A percentile compares a stretch with the other conserved stretches of the same genome.
Evolutionary conservation across 371 early-diverging fungal genomes (phyloP).

Genomic region (Basidiobolus meristosporus): DNA sequence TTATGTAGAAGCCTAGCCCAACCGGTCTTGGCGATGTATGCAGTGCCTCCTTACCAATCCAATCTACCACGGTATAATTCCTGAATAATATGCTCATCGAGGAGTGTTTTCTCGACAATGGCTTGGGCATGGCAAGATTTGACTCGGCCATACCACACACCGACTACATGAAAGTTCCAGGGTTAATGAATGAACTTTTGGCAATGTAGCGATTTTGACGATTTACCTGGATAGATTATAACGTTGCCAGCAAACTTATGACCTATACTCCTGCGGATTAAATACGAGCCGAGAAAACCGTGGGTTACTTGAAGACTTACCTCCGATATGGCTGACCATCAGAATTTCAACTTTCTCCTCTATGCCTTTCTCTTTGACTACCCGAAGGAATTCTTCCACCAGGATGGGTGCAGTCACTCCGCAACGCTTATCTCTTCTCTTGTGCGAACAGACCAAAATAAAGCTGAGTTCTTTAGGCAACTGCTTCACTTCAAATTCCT

Average conservation of each 20-base stretch:
- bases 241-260: conserved; percentile 71
- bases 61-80: conserved; percentile 39
- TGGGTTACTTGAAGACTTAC: conserved; percentile 10
- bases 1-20: too few species aligned
- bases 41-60: too few species aligned
- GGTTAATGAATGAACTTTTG: too few species aligned
- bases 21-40: too few species aligned
- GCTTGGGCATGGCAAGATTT: conserved; percentile 28
- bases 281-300: background rate
- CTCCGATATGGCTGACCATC: conserved; percentile 50
- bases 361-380: conserved; percentile 31
- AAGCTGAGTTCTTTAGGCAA: too few species aligned
- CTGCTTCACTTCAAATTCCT: too few species aligned
- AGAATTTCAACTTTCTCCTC: conserved; percentile 29
- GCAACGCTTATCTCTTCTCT: conserved; percentile 61
- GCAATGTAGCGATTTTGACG: too few species aligned
- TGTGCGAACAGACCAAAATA: conserved; percentile 61
- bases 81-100: conserved; percentile 28
- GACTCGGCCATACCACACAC: conserved; percentile 47
- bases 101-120: conserved; percentile 31
- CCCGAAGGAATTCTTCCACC: conserved; percentile 36
- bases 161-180: too few species aligned
- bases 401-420: conserved; percentile 56
- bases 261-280: conserved; percentile 12
- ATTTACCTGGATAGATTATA: conserved; percentile 34